Conservation (phyloP, 2,329 filamentous ascomycete genomes). For the Epichloe glyceriae region DNA sequence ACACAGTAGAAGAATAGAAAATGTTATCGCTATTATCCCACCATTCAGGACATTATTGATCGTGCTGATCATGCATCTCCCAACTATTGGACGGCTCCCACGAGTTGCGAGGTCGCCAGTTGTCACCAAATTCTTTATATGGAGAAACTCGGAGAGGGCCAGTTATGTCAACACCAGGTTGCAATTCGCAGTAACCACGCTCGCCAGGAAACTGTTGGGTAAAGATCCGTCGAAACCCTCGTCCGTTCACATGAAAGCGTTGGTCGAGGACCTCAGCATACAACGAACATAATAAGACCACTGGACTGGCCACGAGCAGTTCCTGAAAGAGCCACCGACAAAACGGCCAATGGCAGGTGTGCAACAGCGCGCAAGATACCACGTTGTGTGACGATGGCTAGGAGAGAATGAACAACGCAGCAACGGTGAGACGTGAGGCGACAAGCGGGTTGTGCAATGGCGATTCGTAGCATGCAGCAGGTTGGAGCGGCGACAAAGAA, state of each 20-base stretch:
- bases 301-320: conserved; percentile 4
- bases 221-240: background rate
- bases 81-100: background rate
- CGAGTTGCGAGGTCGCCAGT: conserved; percentile 1
- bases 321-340: background rate
- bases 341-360: conserved; percentile 1
- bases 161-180: background rate
- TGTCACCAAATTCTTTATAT: background rate
- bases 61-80: conserved; percentile 1
- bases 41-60: conserved; percentile 6
- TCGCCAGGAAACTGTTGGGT: background rate
- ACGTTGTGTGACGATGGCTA: background rate
- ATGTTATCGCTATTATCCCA: conserved; percentile 4
- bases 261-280: background rate
- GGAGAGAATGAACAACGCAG: conserved; percentile 4
- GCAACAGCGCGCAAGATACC: background rate
- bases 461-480: conserved; percentile 10
- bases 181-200: background rate
- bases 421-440: conserved; percentile 5
- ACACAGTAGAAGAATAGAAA: conserved; percentile 3
- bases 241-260: conserved; percentile 1
- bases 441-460: conserved; percentile 8
- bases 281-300: background rate
- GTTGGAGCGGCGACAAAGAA: conserved; percentile 1
- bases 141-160: background rate